Evolutionary conservation across 2,329 filamentous ascomycete genomes (phyloP), one percentile per base, ranked within the genome.

Genomic region (Diaporthe velutina): DNA sequence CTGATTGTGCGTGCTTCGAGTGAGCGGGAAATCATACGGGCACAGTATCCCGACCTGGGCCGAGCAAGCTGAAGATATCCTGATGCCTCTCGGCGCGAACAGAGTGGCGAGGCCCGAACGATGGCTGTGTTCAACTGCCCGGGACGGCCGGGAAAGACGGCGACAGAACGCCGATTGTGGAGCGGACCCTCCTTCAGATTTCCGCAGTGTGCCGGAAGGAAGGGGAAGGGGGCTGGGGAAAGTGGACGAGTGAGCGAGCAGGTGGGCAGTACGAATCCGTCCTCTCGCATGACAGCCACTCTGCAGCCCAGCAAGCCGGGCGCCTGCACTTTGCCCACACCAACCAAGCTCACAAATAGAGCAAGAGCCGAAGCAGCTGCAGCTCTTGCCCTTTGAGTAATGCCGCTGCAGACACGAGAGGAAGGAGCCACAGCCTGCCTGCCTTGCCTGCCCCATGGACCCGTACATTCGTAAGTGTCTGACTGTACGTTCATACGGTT

Each of bases 401-500:
- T 68, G 64, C 64, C 45, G 33, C 30, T 67, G 45, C 64, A 67
- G 64, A 52, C 64, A 67, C 61, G 61, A 67, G 13, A 35, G 22
- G 22, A n/a, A 25, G 13, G 25, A 33, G 40, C 40, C 58, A 61
- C 58, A 61, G n/a, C 28, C 15, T 45, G 38, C 58, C n/a, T 45
- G 9, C 25, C 6, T 25, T 40, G 33, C 33, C 17, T 5, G 15
- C 12, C n/a, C 17, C 12, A 15, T 3, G 28, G 28, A 48, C 64
- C 45, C 48, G 33, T 54, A 54, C n/a, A n/a, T n/a, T 30, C n/a
- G 55, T 12, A 30, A 8, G 10, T 38, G 38, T 10, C 40, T n/a
- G n/a, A 38, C 55, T 25, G 61, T 35, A 28, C n/a, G n/a, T 12
- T 22, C 10, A 15, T 35, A n/a, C n/a, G 28, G 33, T 54, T 25